Evolutionary conservation across 2,329 filamentous ascomycete genomes (phyloP), one percentile per base, ranked within the genome.

Genomic region (Knufia fluminis): DNA sequence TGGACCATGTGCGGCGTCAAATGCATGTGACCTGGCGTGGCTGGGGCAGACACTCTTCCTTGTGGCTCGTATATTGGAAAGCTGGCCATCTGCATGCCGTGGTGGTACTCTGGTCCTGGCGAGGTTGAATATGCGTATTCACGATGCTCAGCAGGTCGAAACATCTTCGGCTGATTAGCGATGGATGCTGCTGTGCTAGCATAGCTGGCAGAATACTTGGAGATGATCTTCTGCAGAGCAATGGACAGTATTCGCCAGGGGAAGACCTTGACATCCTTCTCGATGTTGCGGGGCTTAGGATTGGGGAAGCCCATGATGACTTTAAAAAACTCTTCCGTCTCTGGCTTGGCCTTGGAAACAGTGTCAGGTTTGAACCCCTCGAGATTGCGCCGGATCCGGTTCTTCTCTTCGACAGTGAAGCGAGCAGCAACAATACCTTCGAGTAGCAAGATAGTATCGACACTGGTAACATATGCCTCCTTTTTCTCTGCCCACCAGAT

Each of bases 221-320:
- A 83, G 64, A 98, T 94, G 62, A 98, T 97, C 74, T 98, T 98
- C 77, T 94, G 94, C 57, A 98, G 76, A 0, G 92, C 91, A 52
- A 82, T 78, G 43, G 80, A 79, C 39, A 98, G 75, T 52, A 92
- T 87, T 67, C 89, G 92, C 92, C 92, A 98, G 3, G 89, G 85
- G 63, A 97, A 98, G 10, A 97, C 92, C 71, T 98, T 98, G 64
- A 98, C 90, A 62, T 97, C 91, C 71, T 98, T 98, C 72, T 97
- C 92, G 57, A 98, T 98, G 63, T 97, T 96, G 54, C 92, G 79
- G 16, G 92, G 92, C 69, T 97, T 97, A 1, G 92, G 92, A 53
- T 85, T 86, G 10, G 89, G 88, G 63, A 97, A 97, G 1, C 82
- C 87, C 92, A 98, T 98, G 69, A 98, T 97, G 60, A 96, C 78